phyloP scores from a whole-genome alignment of 179 eudicot genomes.

The Amaranthus tricolor region DNA sequence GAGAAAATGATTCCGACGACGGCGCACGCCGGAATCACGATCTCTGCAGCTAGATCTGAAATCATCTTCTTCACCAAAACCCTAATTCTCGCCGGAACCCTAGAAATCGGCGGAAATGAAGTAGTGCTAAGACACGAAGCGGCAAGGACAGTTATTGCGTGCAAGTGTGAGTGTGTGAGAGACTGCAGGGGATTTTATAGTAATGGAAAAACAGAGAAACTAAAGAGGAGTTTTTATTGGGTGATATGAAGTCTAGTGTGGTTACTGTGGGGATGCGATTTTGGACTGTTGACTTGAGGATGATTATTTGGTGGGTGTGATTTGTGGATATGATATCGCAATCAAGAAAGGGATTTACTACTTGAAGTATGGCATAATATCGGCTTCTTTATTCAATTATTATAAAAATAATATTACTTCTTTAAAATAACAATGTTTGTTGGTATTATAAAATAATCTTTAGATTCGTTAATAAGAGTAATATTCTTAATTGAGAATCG shows the following conservation, averaged over 20 bases:
- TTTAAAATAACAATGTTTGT: too few species aligned
- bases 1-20: conserved; percentile 60
- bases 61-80: conserved; percentile 33
- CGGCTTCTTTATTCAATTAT: background rate
- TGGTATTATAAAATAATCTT: too few species aligned
- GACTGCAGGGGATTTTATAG: conserved; percentile 13
- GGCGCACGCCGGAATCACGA: conserved; percentile 60
- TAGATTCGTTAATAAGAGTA: too few species aligned
- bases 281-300: conserved; percentile 19
- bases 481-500: too few species aligned
- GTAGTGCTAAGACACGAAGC: background rate
- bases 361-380: conserved; percentile 6
- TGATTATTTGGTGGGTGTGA: conserved; percentile 1
- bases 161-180: background rate
- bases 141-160: background rate
- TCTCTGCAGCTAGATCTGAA: conserved; percentile 57
- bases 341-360: conserved; percentile 28
- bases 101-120: conserved; percentile 9
- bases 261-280: background rate
- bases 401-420: background rate
- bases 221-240: background rate
- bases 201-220: background rate
- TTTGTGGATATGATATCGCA: conserved; percentile 16
- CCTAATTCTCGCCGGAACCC: conserved; percentile 20
- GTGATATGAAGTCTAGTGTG: background rate